Base-by-base conservation (phyloP, 306 rosid genomes). In the Pyrus betulifolia region DNA sequence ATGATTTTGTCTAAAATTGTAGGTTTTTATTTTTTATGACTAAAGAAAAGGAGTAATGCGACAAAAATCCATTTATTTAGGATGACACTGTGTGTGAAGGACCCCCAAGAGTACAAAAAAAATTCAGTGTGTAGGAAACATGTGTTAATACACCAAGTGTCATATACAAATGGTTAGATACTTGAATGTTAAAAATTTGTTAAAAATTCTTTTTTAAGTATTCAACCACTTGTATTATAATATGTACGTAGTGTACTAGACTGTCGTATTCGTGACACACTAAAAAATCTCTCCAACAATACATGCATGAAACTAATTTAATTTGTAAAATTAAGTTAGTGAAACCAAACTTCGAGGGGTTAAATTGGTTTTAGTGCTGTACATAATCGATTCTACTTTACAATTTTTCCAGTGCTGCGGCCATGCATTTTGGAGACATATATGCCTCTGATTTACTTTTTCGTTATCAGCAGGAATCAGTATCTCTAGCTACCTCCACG, bases 161-260 rank as follows among this genome's bases (percentile, higher is more conserved):
- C 6, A 1, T 33, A 6, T 33, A 33, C 8, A 33, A 33, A 8
- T 33, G 38, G 38, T 6, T 33, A 0, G 2, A 5, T 33, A 33
- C 38, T 33, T 33, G 8, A 33, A 6, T 7, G 0, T 33, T 33
- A 0, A 33, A 33, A 33, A 33, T 33, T 5, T 33, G 40, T 35
- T 35, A 0, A 38, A 0, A 38, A 38, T 7, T 1, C 6, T 38
- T 35, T 0, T 1, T 38, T 38, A 38, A 38, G 0, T 38, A 38
- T 38, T 0, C 2, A 38, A 38, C 0, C 2, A 38, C 2, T 7
- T 1, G 0, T 38, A 38, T 38, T 0, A 38, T 38, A 38, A 38
- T 7, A 38, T 38, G 0, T 7, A 38, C 6, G 0, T 38, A 38
- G 0, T 38, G 0, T 38, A 38, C 2, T 0, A 35, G 0, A 0